Evolutionary conservation across 331 rosid genomes (phyloP).

Genomic region (Acacia pycnantha): DNA sequence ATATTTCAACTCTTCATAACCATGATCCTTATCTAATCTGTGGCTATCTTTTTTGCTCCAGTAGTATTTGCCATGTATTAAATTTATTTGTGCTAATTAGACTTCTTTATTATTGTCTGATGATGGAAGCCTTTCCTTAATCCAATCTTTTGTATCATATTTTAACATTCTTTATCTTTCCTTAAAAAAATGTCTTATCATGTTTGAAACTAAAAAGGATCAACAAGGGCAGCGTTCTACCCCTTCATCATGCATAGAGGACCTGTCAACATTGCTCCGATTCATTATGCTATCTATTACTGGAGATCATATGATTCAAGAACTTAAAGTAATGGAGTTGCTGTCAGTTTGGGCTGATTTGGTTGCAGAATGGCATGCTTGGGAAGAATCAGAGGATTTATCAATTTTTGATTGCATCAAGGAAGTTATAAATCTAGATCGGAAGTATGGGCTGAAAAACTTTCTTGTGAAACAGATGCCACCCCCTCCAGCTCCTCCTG

Average conservation of each 20-base stretch:
- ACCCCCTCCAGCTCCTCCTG: conserved; percentile 81
- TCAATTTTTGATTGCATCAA: conserved; percentile 75
- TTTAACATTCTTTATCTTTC: neutral
- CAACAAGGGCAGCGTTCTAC: conserved; percentile 42
- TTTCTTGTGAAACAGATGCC: conserved; percentile 64
- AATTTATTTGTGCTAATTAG: conserved; percentile 16
- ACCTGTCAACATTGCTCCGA: conserved; percentile 67
- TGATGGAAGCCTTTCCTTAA: neutral
- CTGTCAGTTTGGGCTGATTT: conserved; percentile 76
- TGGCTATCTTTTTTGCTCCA: neutral
- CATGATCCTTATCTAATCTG: neutral
- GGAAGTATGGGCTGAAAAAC: conserved; percentile 47
- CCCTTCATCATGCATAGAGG: conserved; percentile 67
- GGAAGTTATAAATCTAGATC: conserved; percentile 63
- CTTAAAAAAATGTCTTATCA: neutral
- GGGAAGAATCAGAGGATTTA: conserved; percentile 91
- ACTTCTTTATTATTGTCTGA: conserved; percentile 16
- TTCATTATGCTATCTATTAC: conserved; percentile 60
- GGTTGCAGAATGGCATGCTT: conserved; percentile 84
- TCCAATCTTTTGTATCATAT: neutral
- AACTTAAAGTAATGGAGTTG: conserved; percentile 70
- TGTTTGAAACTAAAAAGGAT: conserved; percentile 41
- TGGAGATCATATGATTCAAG: conserved; percentile 52
- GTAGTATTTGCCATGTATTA: conserved; percentile 1
- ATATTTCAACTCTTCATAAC: neutral